Evolutionary conservation across 78 protist species (phyloP).

Genomic region (Dictyostelium intermedium): DNA sequence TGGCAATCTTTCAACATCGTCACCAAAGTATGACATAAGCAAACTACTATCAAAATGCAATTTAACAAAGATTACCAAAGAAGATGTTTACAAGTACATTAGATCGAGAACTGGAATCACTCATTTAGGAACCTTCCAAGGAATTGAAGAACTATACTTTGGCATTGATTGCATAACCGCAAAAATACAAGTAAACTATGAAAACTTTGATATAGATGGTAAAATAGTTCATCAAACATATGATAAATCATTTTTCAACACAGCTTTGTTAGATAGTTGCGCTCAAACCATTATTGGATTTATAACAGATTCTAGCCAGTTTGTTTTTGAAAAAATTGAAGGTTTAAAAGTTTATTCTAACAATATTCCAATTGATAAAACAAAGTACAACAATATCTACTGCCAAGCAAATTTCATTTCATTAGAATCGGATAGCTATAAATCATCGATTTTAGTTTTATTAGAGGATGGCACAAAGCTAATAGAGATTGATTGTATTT

Average conservation of each 20-base stretch:
- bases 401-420: neutral
- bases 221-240: neutral
- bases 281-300: neutral
- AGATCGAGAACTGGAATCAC: neutral
- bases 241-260: slow-evolving; percentile 23
- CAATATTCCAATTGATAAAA: neutral
- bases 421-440: neutral
- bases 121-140: neutral
- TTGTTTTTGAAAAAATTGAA: slow-evolving; percentile 34
- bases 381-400: neutral
- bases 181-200: neutral
- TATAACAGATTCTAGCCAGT: neutral
- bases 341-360: slow-evolving; percentile 9
- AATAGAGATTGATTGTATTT: neutral
- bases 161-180: neutral
- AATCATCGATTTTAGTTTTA: neutral
- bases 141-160: neutral
- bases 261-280: slow-evolving; percentile 17
- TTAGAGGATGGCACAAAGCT: slow-evolving; percentile 33
- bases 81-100: neutral
- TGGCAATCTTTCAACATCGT: neutral
- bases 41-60: neutral
- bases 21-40: neutral
- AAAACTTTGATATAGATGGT: neutral
- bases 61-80: neutral